Conservation (phyloP, 257 asterid species). For the Leptodermis oblonga region DNA sequence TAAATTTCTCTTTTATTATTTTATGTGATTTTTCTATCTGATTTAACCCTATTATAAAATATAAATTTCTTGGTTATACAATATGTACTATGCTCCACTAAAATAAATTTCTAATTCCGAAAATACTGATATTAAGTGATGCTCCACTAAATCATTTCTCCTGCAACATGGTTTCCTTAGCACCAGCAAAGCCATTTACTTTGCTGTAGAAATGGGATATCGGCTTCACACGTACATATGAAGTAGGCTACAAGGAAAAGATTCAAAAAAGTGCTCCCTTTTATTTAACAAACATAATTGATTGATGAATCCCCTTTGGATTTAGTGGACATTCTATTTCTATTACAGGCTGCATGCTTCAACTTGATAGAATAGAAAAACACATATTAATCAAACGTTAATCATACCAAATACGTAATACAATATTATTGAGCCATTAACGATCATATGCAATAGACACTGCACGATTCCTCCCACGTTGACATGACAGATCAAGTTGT, state of each 20-base stretch:
- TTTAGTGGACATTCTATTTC: constrained; percentile 5
- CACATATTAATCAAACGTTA: neutral
- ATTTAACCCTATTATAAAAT: too few relatives aligned
- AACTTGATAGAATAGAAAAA: neutral
- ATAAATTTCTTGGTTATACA: too few relatives aligned
- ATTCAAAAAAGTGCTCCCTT: neutral
- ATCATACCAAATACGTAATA: neutral
- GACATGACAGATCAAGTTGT: neutral
- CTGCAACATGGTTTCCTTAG: neutral
- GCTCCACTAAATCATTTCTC: too few relatives aligned
- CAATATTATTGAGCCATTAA: too few relatives aligned
- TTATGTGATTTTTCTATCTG: too few relatives aligned
- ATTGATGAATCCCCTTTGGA: neutral
- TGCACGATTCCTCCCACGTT: constrained; percentile 7
- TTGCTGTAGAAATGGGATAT: neutral
- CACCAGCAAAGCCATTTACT: neutral
- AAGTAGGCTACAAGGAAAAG: neutral
- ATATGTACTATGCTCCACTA: too few relatives aligned
- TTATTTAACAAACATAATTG: neutral
- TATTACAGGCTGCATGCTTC: constrained; percentile 2
- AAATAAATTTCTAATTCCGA: too few relatives aligned
- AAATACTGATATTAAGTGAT: too few relatives aligned
- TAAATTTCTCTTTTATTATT: too few relatives aligned
- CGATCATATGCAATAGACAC: too few relatives aligned
- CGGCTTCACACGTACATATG: too few relatives aligned